Evolutionary conservation across 768 basidiomycete species (phyloP), one percentile per base, ranked within the genome.

Genomic region (Suillus brevipes): DNA sequence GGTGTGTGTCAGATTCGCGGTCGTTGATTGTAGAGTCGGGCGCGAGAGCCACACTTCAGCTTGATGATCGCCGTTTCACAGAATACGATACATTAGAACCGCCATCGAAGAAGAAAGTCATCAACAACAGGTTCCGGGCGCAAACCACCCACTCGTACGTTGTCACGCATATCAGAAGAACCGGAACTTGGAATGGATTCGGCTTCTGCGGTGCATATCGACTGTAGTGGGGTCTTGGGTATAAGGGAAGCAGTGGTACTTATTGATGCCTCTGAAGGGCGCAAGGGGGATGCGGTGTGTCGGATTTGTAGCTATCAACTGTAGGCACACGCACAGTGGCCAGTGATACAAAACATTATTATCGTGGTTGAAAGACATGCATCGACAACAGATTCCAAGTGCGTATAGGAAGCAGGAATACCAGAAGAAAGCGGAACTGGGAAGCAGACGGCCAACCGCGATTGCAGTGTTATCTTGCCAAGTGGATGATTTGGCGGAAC

Each of bases 181-280:
- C 31, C 53, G 53, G 53, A 55, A 55, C 53, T 36, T 55, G 52
- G 18, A 50, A 14, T 16, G 13, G 3, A 50, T 16, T 52, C 16
- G 25, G 28, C 53, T 55, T 55, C 53, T 55, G 34, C 5, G 34
- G 53, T 55, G 31, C 53, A 55, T 55, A 55, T 55, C 34, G 53
- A 55, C 53, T n/a, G 31, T 55, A 34, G 31, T 55, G 53, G 53
- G 31, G 53, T 36, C 31, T 34, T 55, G 53, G 53, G 53, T n/a
- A 55, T 55, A 13, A 36, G 53, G 34, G 31, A 34, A 34, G 53
- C 53, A 55, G 34, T 14, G 28, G 34, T 36, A 55, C 16, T 53
- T 53, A 36, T 55, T 55, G 20, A 36, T 34, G 20, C 53, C 12
- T 55, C 53, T 36, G 31, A n/a, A 36, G 53, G 34, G 53, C 6